Conservation (phyloP, 2,329 filamentous ascomycete species). For the Fusarium mundagurra region DNA sequence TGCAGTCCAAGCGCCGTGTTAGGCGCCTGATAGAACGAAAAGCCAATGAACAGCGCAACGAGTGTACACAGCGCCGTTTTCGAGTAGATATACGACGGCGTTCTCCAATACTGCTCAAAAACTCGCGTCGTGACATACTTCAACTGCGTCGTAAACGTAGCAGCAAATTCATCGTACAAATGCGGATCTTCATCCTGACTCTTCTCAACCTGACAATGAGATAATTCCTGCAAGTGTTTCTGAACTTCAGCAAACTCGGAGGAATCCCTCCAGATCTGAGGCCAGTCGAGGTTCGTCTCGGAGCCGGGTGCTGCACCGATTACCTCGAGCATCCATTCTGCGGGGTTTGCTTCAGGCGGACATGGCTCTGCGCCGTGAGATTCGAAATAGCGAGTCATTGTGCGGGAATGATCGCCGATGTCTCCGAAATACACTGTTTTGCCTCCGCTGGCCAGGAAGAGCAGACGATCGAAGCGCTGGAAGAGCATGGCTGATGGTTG, state of each 20-base stretch:
- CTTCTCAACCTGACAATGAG: constrained; percentile 13
- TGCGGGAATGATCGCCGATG: constrained; percentile 64
- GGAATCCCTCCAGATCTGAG: constrained; percentile 49
- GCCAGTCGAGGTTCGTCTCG: constrained; percentile 53
- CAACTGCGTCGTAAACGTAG: constrained; percentile 45
- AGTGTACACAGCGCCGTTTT: constrained; percentile 50
- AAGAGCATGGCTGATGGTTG: constrained; percentile 61
- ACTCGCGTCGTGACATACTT: constrained; percentile 49
- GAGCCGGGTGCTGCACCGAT: constrained; percentile 58
- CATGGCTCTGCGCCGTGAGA: constrained; percentile 66
- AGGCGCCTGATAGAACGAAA: constrained; percentile 70
- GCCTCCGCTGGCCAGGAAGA: constrained; percentile 69
- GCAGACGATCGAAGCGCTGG: constrained; percentile 63
- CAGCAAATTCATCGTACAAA: constrained; percentile 47
- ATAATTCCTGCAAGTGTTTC: constrained; percentile 45
- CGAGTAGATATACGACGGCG: constrained; percentile 71
- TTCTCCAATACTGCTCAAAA: constrained; percentile 50
- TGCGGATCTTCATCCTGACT: constrained; percentile 4
- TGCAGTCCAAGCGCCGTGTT: constrained; percentile 72
- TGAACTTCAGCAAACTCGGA: constrained; percentile 45
- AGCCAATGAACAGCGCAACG: constrained; percentile 58
- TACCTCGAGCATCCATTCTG: constrained; percentile 72
- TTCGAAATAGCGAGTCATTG: constrained; percentile 69
- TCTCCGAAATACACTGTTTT: constrained; percentile 74
- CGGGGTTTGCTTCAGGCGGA: constrained; percentile 67